phyloP scores from a whole-genome alignment of 139 green algal genomes.

The Zygnema cylindricum region DNA sequence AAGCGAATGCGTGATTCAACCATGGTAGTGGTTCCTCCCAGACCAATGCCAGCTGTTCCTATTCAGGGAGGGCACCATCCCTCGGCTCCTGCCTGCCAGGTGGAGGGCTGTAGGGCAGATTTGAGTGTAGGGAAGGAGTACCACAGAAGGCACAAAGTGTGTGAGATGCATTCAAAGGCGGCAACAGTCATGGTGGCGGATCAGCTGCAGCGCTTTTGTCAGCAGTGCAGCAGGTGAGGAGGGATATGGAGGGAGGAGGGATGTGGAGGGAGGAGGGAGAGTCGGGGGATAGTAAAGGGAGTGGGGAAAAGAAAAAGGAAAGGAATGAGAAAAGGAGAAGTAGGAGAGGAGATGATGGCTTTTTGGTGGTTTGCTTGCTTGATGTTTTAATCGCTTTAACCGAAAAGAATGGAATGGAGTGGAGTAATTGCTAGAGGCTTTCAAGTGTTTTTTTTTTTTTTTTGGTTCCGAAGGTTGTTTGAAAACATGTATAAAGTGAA shows the following conservation, averaged over 20 bases:
- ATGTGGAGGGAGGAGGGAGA: not conserved
- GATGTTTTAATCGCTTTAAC: too few relatives aligned
- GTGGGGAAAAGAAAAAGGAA: not conserved
- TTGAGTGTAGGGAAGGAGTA: slow-evolving; percentile 44
- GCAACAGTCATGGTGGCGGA: slow-evolving; percentile 11
- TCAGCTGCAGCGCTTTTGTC: slow-evolving; percentile 48
- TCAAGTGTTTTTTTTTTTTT: too few relatives aligned
- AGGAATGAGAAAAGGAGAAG: too few relatives aligned
- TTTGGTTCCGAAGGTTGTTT: too few relatives aligned
- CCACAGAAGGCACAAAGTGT: slow-evolving; percentile 37
- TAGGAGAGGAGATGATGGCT: too few relatives aligned
- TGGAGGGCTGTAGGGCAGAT: slow-evolving; percentile 45
- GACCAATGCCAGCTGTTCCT: not conserved
- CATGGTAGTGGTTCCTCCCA: too few relatives aligned
- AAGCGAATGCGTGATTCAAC: not conserved
- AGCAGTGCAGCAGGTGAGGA: slow-evolving; percentile 60
- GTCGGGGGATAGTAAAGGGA: too few relatives aligned
- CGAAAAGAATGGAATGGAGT: too few relatives aligned
- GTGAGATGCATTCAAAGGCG: slow-evolving; percentile 42
- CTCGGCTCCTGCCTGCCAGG: slow-evolving; percentile 39
- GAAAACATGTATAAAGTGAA: too few relatives aligned
- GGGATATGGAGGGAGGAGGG: too few relatives aligned
- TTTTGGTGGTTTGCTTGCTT: too few relatives aligned
- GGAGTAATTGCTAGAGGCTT: too few relatives aligned
- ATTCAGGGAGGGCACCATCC: not conserved